Conservation (phyloP, 805 yeast species). For the Myxozyma neglecta region DNA sequence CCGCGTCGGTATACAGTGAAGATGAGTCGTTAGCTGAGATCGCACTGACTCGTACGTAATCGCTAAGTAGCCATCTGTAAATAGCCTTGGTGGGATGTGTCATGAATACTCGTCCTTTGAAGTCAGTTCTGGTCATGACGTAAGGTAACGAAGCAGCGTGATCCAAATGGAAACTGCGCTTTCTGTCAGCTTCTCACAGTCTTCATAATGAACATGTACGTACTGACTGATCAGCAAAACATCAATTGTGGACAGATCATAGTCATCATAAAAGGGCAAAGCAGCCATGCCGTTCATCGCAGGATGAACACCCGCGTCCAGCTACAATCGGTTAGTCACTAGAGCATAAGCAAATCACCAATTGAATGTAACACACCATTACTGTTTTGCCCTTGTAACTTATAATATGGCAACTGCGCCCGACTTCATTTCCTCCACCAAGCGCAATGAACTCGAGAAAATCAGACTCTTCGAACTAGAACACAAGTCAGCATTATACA, state of each 20-base stretch:
- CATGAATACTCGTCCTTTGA: conserved; percentile 96
- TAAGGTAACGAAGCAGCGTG: conserved; percentile 98
- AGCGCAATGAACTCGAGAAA: conserved; percentile 73
- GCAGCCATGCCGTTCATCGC: conserved; percentile 88
- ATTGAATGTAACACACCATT: conserved; percentile 50
- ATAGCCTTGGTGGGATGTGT: conserved; percentile 99
- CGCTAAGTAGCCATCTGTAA: conserved; percentile 90
- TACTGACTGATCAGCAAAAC: conserved; percentile 78
- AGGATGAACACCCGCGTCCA: conserved; percentile 98
- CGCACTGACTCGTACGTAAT: conserved; percentile 77
- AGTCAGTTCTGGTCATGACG: conserved; percentile 94
- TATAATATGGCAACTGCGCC: conserved; percentile 90
- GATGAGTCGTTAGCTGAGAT: conserved; percentile 28
- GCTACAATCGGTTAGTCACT: conserved; percentile 20
- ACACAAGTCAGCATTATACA: background rate
- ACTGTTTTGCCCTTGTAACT: conserved; percentile 91
- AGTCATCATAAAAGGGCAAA: conserved; percentile 93
- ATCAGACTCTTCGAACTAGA: conserved; percentile 39
- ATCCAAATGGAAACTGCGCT: conserved; percentile 74
- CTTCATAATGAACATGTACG: conserved; percentile 7
- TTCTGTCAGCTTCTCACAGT: background rate
- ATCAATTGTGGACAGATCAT: conserved; percentile 84
- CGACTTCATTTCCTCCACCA: conserved; percentile 99
- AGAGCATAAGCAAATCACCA: background rate
- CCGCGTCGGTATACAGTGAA: conserved; percentile 83